These are phyloP conservation scores for Umbilicaria muhlenbergii DNA, from an alignment of 495 filamentous ascomycete genomes.

Conservation along the genomic window DNA sequence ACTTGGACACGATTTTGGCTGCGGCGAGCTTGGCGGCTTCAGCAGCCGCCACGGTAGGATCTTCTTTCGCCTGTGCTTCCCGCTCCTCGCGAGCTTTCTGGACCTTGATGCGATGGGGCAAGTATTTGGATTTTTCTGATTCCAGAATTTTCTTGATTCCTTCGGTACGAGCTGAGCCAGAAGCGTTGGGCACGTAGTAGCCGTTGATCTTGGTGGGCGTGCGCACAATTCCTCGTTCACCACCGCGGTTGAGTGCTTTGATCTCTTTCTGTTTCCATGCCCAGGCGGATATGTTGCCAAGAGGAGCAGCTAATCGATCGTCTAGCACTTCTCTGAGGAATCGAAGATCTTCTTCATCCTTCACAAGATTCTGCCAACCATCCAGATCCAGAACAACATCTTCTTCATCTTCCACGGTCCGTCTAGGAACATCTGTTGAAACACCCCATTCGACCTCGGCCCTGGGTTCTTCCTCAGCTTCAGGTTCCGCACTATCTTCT, in stretches of 20 bases:
- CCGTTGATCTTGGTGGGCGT: conserved; percentile 53
- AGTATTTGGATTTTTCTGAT: conserved; percentile 92
- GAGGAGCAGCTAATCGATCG: conserved; percentile 27
- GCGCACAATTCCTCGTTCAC: conserved; percentile 34
- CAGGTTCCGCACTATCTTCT: conserved; percentile 11
- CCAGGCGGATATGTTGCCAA: conserved; percentile 63
- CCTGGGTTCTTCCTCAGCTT: conserved; percentile 15
- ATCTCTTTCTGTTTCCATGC: conserved; percentile 82
- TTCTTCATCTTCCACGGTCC: conserved; percentile 55
- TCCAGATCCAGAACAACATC: conserved; percentile 52
- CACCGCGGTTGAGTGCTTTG: conserved; percentile 58
- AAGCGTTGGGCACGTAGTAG: conserved; percentile 76
- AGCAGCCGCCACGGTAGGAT: conserved; percentile 45
- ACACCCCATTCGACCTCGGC: conserved; percentile 42
- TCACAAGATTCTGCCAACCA: conserved; percentile 63
- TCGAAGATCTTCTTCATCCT: conserved; percentile 64
- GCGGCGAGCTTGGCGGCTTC: conserved; percentile 60
- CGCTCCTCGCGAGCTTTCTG: conserved; percentile 78
- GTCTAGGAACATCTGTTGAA: conserved; percentile 41
- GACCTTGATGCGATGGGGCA: conserved; percentile 93
- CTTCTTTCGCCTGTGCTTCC: conserved; percentile 60
- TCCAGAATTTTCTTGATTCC: conserved; percentile 88
- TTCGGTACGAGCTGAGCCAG: conserved; percentile 81
- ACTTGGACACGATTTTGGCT: conserved; percentile 63
- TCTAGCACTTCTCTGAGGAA: conserved; percentile 37